Percentiles rank a stretch among this genome's conserved stretches.
Conservation (phyloP, 2,329 filamentous ascomycete genomes). For the Aspergillus jensenii region DNA sequence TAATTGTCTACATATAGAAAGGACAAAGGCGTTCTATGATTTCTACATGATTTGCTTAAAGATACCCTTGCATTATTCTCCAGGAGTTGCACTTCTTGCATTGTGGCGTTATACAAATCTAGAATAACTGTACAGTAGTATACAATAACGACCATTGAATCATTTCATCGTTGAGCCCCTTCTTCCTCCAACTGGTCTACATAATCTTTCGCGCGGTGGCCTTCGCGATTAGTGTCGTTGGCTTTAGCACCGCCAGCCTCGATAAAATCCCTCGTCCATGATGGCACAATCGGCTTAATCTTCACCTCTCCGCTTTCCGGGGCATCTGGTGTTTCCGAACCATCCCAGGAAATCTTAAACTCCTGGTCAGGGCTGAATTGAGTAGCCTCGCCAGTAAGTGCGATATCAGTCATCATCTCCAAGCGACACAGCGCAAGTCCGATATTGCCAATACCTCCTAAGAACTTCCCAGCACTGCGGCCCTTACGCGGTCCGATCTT, state of each 20-base stretch:
- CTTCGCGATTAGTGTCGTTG: constrained; percentile 31
- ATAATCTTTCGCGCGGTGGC: constrained; percentile 35
- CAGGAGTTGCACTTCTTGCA: not conserved
- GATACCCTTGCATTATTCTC: constrained; percentile 14
- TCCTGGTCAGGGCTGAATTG: constrained; percentile 61
- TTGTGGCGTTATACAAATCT: constrained; percentile 18
- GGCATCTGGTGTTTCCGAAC: constrained; percentile 38
- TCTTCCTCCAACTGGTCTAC: constrained; percentile 40
- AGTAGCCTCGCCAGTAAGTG: constrained; percentile 66
- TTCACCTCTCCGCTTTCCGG: constrained; percentile 48
- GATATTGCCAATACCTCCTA: constrained; percentile 77
- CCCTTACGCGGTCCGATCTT: constrained; percentile 52
- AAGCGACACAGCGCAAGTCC: constrained; percentile 84
- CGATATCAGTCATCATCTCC: constrained; percentile 84
- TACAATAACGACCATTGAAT: constrained; percentile 23
- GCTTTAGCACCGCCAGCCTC: constrained; percentile 39
- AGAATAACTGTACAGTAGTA: constrained; percentile 11
- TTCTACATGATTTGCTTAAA: not conserved
- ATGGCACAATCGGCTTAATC: constrained; percentile 79
- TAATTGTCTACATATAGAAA: not conserved
- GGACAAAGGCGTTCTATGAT: not conserved
- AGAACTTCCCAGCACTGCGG: constrained; percentile 76
- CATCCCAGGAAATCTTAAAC: constrained; percentile 58
- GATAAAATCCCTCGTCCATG: constrained; percentile 62
- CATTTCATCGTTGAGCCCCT: constrained; percentile 26